Base-by-base conservation (phyloP, 1,139 yeast species). In the Yamadazyma membranifaciens region DNA sequence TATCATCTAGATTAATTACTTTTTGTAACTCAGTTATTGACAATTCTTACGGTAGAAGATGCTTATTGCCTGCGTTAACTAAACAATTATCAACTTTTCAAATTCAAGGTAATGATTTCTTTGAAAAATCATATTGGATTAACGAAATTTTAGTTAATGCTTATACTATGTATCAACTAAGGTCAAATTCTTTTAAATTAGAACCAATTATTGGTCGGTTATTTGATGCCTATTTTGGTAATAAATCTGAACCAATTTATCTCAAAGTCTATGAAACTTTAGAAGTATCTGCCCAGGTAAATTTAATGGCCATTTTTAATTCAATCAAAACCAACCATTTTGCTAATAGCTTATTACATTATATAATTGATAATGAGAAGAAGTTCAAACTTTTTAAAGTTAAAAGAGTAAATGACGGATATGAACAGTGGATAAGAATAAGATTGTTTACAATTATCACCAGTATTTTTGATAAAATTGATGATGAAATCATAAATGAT, bases 401-500 rank as follows among this genome's bases (percentile, higher is more conserved):
- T 1, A 51, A 66, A 22, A 80, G 77, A 48, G 65, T 77, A 38
- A 76, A 78, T 0, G 89, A 86, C 57, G 83, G 87, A 0, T 64
- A 63, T 15, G 95, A 86, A 54, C 95, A 87, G 55, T 67, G 79
- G 66, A 70, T 70, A 38, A 68, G 96, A 49, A 59, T 84, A 9
- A 78, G 78, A 40, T 60, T 82, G 26, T 77, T 78, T 54, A 75
- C 82, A 20, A 57, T 85, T 2, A 47, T 85, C 24, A 52, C 82
- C 7, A 52, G 63, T 52, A 47, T 69, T 51, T 37, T 66, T 54
- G 59, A 63, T 32, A 49, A 44, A 14, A 41, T 66, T 3, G 60
- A 55, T 10, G 34, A 44, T 14, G 43, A 41, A 2, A 27, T 33
- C 2, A 36, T 49, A n/a, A 41, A 43, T 2, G 36, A 48, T 6